These are phyloP conservation scores for Hyaloraphidium curvatum DNA, from an alignment of 192 early-diverging fungal genomes.

Conservation along the genomic window DNA sequence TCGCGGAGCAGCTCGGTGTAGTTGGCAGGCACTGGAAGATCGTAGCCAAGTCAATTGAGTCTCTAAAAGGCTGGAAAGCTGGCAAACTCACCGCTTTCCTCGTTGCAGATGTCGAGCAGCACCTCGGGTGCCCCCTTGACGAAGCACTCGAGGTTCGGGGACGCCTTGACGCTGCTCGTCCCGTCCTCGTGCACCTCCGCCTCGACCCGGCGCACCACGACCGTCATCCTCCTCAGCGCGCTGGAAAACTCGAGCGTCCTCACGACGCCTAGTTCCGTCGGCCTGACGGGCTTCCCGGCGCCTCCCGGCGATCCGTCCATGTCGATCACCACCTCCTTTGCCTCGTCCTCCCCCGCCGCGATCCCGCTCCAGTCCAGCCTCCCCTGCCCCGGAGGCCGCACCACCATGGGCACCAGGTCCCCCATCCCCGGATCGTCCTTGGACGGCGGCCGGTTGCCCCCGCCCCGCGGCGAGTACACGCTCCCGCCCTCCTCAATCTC, in stretches of 20 bases:
- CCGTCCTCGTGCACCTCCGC: background rate
- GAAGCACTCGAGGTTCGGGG: conserved; percentile 59
- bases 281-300: too few species aligned
- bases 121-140: conserved; percentile 98
- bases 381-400: conserved; percentile 69
- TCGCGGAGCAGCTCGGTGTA: conserved; percentile 58
- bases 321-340: too few species aligned
- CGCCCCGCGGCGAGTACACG: conserved; percentile 13
- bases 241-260: conserved; percentile 82
- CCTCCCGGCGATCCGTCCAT: too few species aligned
- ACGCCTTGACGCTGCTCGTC: background rate
- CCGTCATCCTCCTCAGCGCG: conserved; percentile 73
- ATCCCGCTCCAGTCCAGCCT: background rate
- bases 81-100: conserved; percentile 24
- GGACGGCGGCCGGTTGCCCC: background rate
- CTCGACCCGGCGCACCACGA: conserved; percentile 40
- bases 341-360: too few species aligned
- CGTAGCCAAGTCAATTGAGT: background rate
- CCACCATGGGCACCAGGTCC: conserved; percentile 49
- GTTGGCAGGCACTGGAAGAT: conserved; percentile 54
- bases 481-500: conserved; percentile 69
- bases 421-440: background rate
- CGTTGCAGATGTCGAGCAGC: conserved; percentile 67
- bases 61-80: background rate
- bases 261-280: conserved; percentile 31